Base-by-base conservation (phyloP, 163 green algal genomes). In the Volvox carteri region DNA sequence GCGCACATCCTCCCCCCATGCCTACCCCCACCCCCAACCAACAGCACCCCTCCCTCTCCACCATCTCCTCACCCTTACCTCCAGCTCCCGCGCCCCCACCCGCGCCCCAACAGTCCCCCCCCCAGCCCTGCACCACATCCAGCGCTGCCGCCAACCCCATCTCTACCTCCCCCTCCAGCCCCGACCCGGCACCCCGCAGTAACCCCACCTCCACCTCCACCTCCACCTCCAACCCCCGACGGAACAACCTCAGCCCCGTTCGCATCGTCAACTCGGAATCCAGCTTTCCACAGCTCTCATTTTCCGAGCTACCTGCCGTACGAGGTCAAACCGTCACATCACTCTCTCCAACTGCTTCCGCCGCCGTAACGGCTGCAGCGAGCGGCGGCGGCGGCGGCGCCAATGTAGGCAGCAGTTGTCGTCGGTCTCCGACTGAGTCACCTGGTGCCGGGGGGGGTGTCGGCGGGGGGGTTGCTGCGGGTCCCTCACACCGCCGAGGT, bases 241-340 rank as follows among this genome's bases (percentile, higher is more conserved):
- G 60, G 28, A 28, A 28, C 60, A 72, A 72, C 60, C 23, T 25
- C 73, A 80, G 73, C 25, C 73, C 73, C 73, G 41, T 65, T 7
- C 73, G 73, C 1, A 28, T 80, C 2, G 73, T 80, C 7, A 44
- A 23, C 44, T 14, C 73, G 25, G 73, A 80, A 44, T 28, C 73
- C 73, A 80, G 73, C 44, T n/a, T 62, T 28, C 25, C 44, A 0
- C 73, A 80, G 12, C 73, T 80, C 30, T 50, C 73, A 42, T n/a
- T 50, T 2, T 2, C 41, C 39, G 70, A 78, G 37, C 37, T 78
- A 9, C 42, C 73, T 18, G n/a, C 44, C 23, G 73, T 80, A 16
- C 44, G 73, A 4, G 73, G 73, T 23, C 73, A 80, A 25, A 62
- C 28, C 73, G 44, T 80, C 39, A 78, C 70, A 3, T 56, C 70